These are phyloP conservation scores for Chenopodium suecicum DNA, from an alignment of 148 eudicot genomes.

Conservation along the genomic window DNA sequence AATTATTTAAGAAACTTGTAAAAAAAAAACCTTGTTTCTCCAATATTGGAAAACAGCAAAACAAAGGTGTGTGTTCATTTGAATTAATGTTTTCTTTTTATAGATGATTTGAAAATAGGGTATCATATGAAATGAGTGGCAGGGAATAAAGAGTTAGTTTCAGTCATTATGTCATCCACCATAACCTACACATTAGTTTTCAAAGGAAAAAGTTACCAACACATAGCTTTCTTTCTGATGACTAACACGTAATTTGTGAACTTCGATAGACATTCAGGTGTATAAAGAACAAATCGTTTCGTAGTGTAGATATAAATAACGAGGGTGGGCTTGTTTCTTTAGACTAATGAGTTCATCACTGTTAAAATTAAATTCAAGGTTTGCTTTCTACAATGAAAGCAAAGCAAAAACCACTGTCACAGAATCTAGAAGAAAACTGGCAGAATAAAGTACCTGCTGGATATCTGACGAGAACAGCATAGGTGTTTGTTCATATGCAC, in stretches of 20 bases:
- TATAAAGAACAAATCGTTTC: too few species aligned
- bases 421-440: neutral
- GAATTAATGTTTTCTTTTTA: too few species aligned
- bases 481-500: conserved; percentile 67
- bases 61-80: neutral
- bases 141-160: neutral
- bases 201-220: neutral
- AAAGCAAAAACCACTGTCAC: neutral
- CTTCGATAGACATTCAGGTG: neutral
- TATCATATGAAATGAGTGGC: neutral
- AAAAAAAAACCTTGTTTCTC: too few species aligned
- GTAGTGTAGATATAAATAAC: too few species aligned
- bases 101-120: neutral
- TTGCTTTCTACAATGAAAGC: neutral
- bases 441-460: conserved; percentile 54
- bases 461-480: conserved; percentile 64
- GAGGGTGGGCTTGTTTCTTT: neutral
- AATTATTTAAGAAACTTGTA: neutral
- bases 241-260: neutral
- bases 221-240: neutral
- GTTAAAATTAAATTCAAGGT: neutral
- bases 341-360: neutral
- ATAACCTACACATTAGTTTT: neutral
- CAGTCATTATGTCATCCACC: neutral
- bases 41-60: too few species aligned